Percentiles rank a stretch among this genome's conserved stretches.
phyloP scores from a whole-genome alignment of 2,329 filamentous ascomycete species.

The Apiospora aurea region DNA sequence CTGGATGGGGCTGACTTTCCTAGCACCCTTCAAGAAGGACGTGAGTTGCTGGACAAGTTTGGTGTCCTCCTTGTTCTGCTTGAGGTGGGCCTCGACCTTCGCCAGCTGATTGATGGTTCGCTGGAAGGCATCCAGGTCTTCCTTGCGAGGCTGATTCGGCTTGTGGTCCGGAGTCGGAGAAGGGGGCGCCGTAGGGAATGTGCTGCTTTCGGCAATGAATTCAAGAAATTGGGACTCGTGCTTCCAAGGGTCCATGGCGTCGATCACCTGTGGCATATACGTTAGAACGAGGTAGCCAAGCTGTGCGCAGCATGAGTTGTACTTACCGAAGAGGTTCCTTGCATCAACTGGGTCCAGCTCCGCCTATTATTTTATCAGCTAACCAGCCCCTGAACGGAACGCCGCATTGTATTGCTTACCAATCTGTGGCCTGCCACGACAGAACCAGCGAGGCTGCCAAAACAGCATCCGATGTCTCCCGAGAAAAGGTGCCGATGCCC shows the following conservation, averaged over 20 bases:
- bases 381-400: conserved; percentile 34
- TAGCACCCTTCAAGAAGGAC: conserved; percentile 75
- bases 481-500: conserved; percentile 84
- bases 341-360: conserved; percentile 91
- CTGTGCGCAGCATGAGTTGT: conserved; percentile 11
- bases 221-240: conserved; percentile 86
- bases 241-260: conserved; percentile 91
- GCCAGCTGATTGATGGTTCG: conserved; percentile 71
- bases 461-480: conserved; percentile 87
- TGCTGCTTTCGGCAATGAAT: conserved; percentile 81
- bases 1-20: conserved; percentile 72
- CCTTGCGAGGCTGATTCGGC: conserved; percentile 69
- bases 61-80: conserved; percentile 72
- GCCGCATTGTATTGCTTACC: conserved; percentile 66
- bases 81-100: conserved; percentile 72
- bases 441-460: conserved; percentile 90
- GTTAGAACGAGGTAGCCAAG: background rate
- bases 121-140: conserved; percentile 74
- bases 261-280: conserved; percentile 70
- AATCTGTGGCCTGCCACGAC: conserved; percentile 96
- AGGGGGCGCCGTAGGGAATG: conserved; percentile 70
- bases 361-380: conserved; percentile 62
- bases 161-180: conserved; percentile 68
- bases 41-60: conserved; percentile 74
- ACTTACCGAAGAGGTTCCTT: conserved; percentile 86